Evolutionary conservation across 345 rosid species (phyloP).

Genomic region (Physaria fendleri): DNA sequence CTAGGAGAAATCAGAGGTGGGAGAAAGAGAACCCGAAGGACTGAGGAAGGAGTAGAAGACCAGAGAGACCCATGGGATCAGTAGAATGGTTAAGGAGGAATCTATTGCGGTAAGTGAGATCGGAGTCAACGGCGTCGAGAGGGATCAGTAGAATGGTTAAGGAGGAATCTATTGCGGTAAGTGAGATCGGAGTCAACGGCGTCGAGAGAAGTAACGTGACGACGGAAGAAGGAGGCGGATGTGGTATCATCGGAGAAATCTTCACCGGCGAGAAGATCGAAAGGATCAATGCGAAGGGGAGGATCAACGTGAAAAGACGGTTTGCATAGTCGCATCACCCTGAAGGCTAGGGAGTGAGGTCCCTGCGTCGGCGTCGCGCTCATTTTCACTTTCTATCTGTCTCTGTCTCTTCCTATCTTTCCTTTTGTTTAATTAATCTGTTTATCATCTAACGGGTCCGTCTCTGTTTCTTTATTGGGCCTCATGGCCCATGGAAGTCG

Average conservation of each 20-base stretch:
- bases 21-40: constrained; percentile 55
- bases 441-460: neutral
- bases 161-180: constrained; percentile 54
- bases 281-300: constrained; percentile 72
- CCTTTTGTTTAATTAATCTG: too few relatives aligned
- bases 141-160: constrained; percentile 67
- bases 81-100: constrained; percentile 50
- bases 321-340: constrained; percentile 94
- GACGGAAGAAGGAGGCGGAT: constrained; percentile 43
- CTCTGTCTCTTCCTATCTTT: neutral
- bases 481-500: neutral
- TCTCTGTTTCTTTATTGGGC: neutral
- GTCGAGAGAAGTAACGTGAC: constrained; percentile 23
- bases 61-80: constrained; percentile 85
- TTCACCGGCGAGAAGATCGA: constrained; percentile 88
- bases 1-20: neutral
- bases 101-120: constrained; percentile 64
- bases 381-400: constrained; percentile 6
- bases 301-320: constrained; percentile 85
- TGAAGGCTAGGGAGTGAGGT: constrained; percentile 88
- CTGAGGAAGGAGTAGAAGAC: constrained; percentile 96
- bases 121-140: constrained; percentile 39
- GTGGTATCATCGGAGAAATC: constrained; percentile 80
- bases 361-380: constrained; percentile 34
- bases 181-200: constrained; percentile 55